These are phyloP conservation scores for Aspergillus novoparasiticus DNA, from an alignment of 2,329 filamentous ascomycete genomes.

Conservation along the genomic window DNA sequence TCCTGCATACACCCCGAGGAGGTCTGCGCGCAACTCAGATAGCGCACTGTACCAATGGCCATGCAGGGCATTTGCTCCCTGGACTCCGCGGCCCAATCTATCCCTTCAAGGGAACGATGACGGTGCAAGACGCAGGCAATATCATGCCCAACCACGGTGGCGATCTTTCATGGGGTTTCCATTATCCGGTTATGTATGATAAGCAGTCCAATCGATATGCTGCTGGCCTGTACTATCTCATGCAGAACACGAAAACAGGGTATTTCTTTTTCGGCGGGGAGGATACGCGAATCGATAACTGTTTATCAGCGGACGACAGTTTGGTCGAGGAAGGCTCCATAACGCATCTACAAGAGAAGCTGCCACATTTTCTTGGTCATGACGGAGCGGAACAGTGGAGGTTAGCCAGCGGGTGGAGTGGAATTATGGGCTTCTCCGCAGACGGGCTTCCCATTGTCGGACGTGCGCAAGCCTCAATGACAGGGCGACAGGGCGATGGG, in stretches of 20 bases:
- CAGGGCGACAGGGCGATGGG: slow-evolving; percentile 18
- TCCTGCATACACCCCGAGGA: slow-evolving; percentile 41
- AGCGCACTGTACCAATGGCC: slow-evolving; percentile 49
- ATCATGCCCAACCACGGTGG: slow-evolving; percentile 23
- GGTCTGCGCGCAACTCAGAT: slow-evolving; percentile 37
- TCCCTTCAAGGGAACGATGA: slow-evolving; percentile 48
- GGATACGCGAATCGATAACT: slow-evolving; percentile 22
- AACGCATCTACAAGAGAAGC: slow-evolving; percentile 17
- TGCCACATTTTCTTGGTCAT: slow-evolving; percentile 26
- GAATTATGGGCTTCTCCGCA: slow-evolving; percentile 54
- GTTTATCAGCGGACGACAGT: slow-evolving; percentile 27
- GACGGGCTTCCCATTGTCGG: slow-evolving; percentile 58
- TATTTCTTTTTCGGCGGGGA: slow-evolving; percentile 33
- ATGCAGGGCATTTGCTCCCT: slow-evolving; percentile 46
- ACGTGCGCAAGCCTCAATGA: slow-evolving; percentile 46
- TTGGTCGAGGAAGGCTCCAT: slow-evolving; percentile 21
- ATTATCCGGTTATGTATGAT: slow-evolving; percentile 30
- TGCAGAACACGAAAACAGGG: slow-evolving; percentile 28
- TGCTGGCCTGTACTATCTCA: slow-evolving; percentile 29
- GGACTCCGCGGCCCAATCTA: slow-evolving; percentile 39
- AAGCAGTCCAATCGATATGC: slow-evolving; percentile 15
- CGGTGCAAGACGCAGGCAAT: slow-evolving; percentile 38
- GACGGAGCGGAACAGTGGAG: slow-evolving; percentile 15
- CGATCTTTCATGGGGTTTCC: slow-evolving; percentile 33
- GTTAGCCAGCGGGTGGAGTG: slow-evolving; percentile 33